These are phyloP conservation scores for Pleurotus tuber-regium DNA, from an alignment of 768 basidiomycete genomes.

Conservation along the genomic window DNA sequence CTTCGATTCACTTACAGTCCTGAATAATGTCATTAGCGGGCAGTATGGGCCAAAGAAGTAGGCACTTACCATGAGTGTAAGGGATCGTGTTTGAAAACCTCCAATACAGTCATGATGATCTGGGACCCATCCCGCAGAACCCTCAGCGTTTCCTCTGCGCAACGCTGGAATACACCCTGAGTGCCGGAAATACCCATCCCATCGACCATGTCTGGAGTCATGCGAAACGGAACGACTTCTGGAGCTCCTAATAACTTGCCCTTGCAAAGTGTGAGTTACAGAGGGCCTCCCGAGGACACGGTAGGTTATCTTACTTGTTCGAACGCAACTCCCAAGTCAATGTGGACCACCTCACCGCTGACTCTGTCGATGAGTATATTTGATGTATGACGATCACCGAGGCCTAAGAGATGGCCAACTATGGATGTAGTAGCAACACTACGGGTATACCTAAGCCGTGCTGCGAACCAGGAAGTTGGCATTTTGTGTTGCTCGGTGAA, in stretches of 20 bases:
- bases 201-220: constrained; percentile 93
- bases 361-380: constrained; percentile 88
- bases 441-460: constrained; percentile 85
- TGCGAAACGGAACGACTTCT: constrained; percentile 90
- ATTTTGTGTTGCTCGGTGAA: constrained; percentile 89
- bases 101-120: constrained; percentile 90
- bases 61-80: constrained; percentile 79
- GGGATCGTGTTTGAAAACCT: constrained; percentile 97
- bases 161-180: constrained; percentile 92
- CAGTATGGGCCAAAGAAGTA: background rate
- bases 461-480: constrained; percentile 90
- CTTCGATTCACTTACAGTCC: constrained; percentile 80
- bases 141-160: constrained; percentile 91
- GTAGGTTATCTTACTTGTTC: constrained; percentile 85
- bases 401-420: constrained; percentile 87
- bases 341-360: constrained; percentile 89
- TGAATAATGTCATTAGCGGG: constrained; percentile 21
- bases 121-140: constrained; percentile 84
- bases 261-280: too few species aligned
- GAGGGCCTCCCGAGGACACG: too few species aligned
- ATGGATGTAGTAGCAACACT: constrained; percentile 94
- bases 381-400: constrained; percentile 89
- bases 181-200: constrained; percentile 90
- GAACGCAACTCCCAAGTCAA: constrained; percentile 96
- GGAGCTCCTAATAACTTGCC: constrained; percentile 78